Conservation (phyloP, 495 filamentous ascomycete genomes). For the Alectoria sarmentosa region DNA sequence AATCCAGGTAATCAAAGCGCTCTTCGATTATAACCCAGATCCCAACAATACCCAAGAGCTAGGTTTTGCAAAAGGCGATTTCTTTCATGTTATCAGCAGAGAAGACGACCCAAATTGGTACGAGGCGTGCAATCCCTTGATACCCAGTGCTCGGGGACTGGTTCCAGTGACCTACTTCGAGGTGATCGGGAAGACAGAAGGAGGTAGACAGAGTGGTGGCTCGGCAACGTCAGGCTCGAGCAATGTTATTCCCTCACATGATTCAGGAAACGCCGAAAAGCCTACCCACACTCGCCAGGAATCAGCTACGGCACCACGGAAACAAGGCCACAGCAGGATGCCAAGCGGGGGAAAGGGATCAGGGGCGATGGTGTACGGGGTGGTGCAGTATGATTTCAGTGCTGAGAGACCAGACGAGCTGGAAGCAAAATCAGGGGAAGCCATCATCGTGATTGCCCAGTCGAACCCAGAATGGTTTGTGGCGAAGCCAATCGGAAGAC, state of each 20-base stretch:
- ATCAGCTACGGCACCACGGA: slow-evolving; percentile 30
- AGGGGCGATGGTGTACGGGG: slow-evolving; percentile 89
- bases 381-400: slow-evolving; percentile 95
- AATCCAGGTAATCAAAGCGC: slow-evolving; percentile 84
- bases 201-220: slow-evolving; percentile 62
- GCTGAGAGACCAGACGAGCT: slow-evolving; percentile 93
- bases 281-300: slow-evolving; percentile 32
- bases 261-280: slow-evolving; percentile 76
- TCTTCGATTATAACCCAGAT: slow-evolving; percentile 83
- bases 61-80: slow-evolving; percentile 88
- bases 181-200: slow-evolving; percentile 76
- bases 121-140: slow-evolving; percentile 93
- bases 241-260: slow-evolving; percentile 46
- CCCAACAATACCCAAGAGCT: slow-evolving; percentile 63
- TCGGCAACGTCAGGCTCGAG: slow-evolving; percentile 59
- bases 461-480: slow-evolving; percentile 99
- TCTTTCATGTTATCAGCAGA: slow-evolving; percentile 96
- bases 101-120: slow-evolving; percentile 96
- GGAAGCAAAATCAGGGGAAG: slow-evolving; percentile 89
- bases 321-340: slow-evolving; percentile 36
- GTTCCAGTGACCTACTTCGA: slow-evolving; percentile 94
- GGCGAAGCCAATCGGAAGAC: slow-evolving; percentile 91
- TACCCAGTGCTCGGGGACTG: slow-evolving; percentile 80
- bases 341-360: slow-evolving; percentile 52
- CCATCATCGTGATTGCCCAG: slow-evolving; percentile 96